These are phyloP conservation scores for Cryptosporidium ubiquitum DNA, from an alignment of 169 alveolate species.

Conservation along the genomic window DNA sequence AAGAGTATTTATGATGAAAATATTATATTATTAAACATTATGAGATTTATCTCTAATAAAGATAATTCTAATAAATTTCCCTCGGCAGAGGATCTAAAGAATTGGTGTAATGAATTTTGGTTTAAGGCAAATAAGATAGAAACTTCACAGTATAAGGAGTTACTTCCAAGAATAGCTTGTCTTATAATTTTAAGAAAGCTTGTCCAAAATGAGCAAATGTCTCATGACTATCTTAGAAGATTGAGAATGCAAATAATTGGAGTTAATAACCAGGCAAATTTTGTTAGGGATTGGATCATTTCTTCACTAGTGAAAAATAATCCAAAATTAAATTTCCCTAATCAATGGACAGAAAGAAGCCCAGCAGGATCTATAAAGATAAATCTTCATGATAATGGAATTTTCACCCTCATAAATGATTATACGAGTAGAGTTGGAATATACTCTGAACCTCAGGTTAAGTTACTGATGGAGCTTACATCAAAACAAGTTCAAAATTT, in stretches of 20 bases:
- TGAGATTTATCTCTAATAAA: conserved; percentile 3
- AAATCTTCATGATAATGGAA: conserved; percentile 31
- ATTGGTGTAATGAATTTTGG: conserved; percentile 65
- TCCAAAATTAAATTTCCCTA: conserved; percentile 18
- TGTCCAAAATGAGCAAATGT: conserved; percentile 7
- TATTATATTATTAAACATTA: conserved; percentile 2
- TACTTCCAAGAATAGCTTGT: conserved; percentile 52
- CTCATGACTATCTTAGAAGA: conserved; percentile 54
- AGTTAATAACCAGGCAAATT: neutral
- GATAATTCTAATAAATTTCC: conserved; percentile 24
- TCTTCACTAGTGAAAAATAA: neutral
- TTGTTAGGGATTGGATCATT: conserved; percentile 65
- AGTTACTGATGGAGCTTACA: conserved; percentile 19
- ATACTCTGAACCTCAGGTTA: conserved; percentile 11
- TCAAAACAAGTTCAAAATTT: conserved; percentile 16
- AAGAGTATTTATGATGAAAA: conserved; percentile 44
- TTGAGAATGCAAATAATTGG: conserved; percentile 65
- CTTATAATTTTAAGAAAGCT: conserved; percentile 28
- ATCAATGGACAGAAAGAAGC: conserved; percentile 55
- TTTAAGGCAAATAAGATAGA: conserved; percentile 21
- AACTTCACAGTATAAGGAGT: neutral
- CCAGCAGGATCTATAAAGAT: conserved; percentile 62
- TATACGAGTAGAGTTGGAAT: conserved; percentile 50
- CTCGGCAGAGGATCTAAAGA: neutral
- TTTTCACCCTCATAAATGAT: neutral